A percentile compares a stretch with the other conserved stretches of the same genome.
Conservation (phyloP, 768 basidiomycete species). For the Leccinum olivaceopallidum region DNA sequence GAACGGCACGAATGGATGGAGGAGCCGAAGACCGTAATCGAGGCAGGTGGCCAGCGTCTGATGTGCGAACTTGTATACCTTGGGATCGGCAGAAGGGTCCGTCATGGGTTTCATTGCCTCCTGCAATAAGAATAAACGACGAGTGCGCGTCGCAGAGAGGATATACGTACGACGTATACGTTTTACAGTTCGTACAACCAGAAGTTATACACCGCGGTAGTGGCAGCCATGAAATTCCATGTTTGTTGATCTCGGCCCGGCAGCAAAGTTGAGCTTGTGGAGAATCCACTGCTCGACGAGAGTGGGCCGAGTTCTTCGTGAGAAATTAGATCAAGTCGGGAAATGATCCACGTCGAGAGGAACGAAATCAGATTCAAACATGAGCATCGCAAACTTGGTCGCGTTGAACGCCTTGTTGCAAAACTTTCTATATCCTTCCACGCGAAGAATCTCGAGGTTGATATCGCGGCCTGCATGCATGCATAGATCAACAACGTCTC, state of each 20-base stretch:
- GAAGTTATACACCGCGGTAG: constrained; percentile 85
- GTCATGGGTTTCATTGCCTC: constrained; percentile 99
- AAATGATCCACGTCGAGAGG: constrained; percentile 51
- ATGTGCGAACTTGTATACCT: constrained; percentile 77
- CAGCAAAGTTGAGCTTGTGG: constrained; percentile 87
- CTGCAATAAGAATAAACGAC: constrained; percentile 39
- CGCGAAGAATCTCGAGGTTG: constrained; percentile 92
- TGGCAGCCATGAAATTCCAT: constrained; percentile 93
- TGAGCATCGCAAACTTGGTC: constrained; percentile 99
- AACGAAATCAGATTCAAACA: constrained; percentile 82
- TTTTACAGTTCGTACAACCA: constrained; percentile 99
- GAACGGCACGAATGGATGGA: constrained; percentile 93
- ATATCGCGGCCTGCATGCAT: constrained; percentile 80
- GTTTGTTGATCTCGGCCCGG: constrained; percentile 72
- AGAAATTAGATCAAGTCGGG: neutral
- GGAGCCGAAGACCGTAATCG: constrained; percentile 81
- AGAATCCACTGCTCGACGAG: constrained; percentile 96
- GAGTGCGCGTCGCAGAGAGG: neutral
- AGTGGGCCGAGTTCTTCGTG: constrained; percentile 56
- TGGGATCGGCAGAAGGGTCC: constrained; percentile 65
- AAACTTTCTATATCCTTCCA: constrained; percentile 99
- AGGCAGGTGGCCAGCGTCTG: constrained; percentile 95
- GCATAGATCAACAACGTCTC: neutral
- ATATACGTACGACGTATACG: constrained; percentile 82
- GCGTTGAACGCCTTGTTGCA: constrained; percentile 99